Base-by-base conservation (phyloP, 108 stramenopile genomes). In the Stephanodiscus minutulus region DNA sequence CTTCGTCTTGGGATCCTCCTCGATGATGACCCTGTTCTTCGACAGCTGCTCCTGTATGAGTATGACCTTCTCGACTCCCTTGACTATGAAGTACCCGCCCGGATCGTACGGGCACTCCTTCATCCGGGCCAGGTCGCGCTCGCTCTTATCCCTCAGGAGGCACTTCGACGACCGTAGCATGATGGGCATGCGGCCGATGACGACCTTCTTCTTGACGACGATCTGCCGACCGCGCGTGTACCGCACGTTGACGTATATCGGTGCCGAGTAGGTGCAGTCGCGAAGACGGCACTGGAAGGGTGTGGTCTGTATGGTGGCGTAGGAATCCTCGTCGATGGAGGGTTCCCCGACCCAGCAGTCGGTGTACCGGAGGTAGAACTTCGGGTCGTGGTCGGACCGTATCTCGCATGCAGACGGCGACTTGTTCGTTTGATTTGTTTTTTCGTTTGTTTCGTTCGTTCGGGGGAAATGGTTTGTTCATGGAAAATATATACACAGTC, bases 21-120 rank as follows among this genome's bases (percentile, higher is more conserved):
- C 98, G 49, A 98, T 84, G 82, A 98, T 98, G 35, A 97, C 96
- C 52, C 98, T 95, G 86, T 99, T 99, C 78, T 99, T 99, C 57
- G 94, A 94, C 39, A 99, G 85, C 74, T 98, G 98, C 74, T 99
- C 99, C 81, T 99, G 99, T 83, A 98, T 98, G 49, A 98, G 71
- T 54, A 99, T 96, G 25, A 98, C 99, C 85, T 98, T 97, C 77
- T 98, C 97, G 5, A 91, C 90, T 18, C 97, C 97, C 79, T 98
- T 98, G 64, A 99, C 88, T 62, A 99, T 85, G 68, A 99, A 99
- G 83, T 99, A 99, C 27, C 99, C 98, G 61, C 99, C 99, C 10
- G 98, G 98, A 79, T 99, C 98, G 82, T 97, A 96, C 0, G 97
- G 97, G 75, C 99, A 99, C 81, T 99, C 99, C 77, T 95, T 91